Conservation (phyloP, 768 basidiomycete species). For the Lactarius sp. region DNA sequence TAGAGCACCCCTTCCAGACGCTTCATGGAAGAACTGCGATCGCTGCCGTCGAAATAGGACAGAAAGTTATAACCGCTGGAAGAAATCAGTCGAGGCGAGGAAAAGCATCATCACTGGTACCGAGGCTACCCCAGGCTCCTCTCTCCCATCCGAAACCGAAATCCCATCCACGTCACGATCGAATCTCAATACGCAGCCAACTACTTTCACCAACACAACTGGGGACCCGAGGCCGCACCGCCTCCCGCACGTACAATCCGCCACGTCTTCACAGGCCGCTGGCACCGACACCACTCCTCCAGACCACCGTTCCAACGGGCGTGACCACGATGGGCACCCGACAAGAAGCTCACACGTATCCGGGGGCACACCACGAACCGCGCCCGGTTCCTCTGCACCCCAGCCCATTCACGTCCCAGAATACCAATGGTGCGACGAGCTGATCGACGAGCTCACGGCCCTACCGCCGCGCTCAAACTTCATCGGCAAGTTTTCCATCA, state of each 20-base stretch:
- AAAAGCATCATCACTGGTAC: not conserved
- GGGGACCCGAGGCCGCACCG: not conserved
- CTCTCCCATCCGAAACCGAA: not conserved
- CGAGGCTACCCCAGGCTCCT: not conserved
- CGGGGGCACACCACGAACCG: not conserved
- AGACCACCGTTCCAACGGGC: not conserved
- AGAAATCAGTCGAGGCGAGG: not conserved
- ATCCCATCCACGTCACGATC: not conserved
- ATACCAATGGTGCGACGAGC: conserved; percentile 10
- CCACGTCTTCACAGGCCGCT: not conserved
- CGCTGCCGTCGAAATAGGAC: conserved; percentile 6
- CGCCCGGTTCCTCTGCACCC: not conserved
- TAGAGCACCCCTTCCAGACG: not conserved
- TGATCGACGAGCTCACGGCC: not conserved
- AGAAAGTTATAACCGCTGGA: not conserved
- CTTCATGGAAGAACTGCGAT: conserved; percentile 8
- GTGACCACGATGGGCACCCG: not conserved
- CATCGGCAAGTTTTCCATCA: conserved; percentile 14
- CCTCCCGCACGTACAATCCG: not conserved
- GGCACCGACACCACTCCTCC: not conserved
- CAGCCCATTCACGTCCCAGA: not conserved
- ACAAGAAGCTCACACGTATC: not conserved
- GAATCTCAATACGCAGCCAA: not conserved
- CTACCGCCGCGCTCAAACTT: conserved; percentile 3
- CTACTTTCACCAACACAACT: not conserved